These are phyloP conservation scores for Chrysosporium queenslandicum DNA, from an alignment of 2,329 filamentous ascomycete genomes.

Conservation along the genomic window DNA sequence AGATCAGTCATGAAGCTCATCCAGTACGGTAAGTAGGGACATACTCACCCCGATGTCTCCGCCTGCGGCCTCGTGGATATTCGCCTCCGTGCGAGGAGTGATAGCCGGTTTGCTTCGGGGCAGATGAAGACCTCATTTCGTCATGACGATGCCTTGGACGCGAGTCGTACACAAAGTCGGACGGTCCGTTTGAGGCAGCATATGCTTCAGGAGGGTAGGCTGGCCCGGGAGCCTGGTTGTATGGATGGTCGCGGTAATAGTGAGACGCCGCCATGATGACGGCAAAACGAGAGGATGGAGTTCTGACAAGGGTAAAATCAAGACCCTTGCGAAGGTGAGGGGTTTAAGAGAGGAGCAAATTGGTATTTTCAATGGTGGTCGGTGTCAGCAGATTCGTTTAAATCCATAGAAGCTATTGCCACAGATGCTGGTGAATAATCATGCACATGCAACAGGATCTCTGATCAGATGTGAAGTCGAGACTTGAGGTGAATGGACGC, in stretches of 20 bases:
- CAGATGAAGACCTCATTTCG: constrained; percentile 1
- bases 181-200: neutral
- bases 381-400: neutral
- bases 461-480: neutral
- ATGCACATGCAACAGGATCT: neutral
- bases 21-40: neutral
- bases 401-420: too few species aligned
- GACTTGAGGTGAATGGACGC: neutral
- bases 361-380: neutral
- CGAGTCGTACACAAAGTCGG: neutral
- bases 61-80: constrained; percentile 1
- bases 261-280: constrained; percentile 1
- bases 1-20: too few species aligned
- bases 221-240: neutral
- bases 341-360: too few species aligned
- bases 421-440: too few species aligned
- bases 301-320: too few species aligned
- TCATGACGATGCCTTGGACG: neutral
- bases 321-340: too few species aligned
- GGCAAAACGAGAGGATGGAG: neutral
- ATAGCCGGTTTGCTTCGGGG: neutral
- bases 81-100: neutral
- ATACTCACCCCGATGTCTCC: constrained; percentile 27
- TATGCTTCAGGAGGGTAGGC: neutral
- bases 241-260: constrained; percentile 1